These are phyloP conservation scores for Cryphonectria carpinicola DNA, from an alignment of 2,329 filamentous ascomycete species.

Conservation along the genomic window DNA sequence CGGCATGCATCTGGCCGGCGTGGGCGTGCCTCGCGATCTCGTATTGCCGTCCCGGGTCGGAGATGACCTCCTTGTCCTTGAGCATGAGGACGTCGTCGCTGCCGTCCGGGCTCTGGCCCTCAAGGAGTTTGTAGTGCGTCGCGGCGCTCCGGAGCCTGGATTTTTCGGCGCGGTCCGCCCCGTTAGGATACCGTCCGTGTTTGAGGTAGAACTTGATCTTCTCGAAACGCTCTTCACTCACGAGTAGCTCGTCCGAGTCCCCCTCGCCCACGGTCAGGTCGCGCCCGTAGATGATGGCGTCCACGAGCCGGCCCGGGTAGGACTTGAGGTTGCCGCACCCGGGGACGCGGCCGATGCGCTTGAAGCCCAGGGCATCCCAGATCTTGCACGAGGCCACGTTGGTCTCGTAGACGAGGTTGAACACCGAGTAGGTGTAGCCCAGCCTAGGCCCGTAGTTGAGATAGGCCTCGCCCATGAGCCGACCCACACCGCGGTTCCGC, in stretches of 20 bases:
- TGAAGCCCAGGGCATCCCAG: constrained; percentile 91
- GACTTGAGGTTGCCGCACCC: constrained; percentile 71
- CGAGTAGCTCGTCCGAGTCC: constrained; percentile 67
- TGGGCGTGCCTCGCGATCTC: constrained; percentile 84
- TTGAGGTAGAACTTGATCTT: constrained; percentile 98
- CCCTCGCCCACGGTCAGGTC: constrained; percentile 52
- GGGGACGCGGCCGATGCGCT: constrained; percentile 84
- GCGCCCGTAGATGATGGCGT: constrained; percentile 78
- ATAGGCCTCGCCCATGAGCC: constrained; percentile 76
- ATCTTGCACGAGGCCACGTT: constrained; percentile 89
- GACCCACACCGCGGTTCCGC: constrained; percentile 74
- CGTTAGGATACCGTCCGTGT: constrained; percentile 88
- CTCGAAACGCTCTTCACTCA: constrained; percentile 95
- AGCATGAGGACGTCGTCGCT: constrained; percentile 79
- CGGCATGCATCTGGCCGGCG: constrained; percentile 70
- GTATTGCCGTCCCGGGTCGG: constrained; percentile 86
- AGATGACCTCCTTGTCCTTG: constrained; percentile 96
- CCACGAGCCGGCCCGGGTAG: constrained; percentile 69
- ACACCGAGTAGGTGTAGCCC: constrained; percentile 90
- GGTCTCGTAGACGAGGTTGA: constrained; percentile 93
- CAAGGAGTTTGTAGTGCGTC: constrained; percentile 87
- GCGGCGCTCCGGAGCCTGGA: constrained; percentile 89
- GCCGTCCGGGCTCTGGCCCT: constrained; percentile 50
- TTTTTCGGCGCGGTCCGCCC: constrained; percentile 94
- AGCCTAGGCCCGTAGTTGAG: constrained; percentile 78